Percentiles rank a stretch among this genome's conserved stretches.
phyloP scores from a whole-genome alignment of 2,329 filamentous ascomycete genomes.

The Fusarium bactridioides region DNA sequence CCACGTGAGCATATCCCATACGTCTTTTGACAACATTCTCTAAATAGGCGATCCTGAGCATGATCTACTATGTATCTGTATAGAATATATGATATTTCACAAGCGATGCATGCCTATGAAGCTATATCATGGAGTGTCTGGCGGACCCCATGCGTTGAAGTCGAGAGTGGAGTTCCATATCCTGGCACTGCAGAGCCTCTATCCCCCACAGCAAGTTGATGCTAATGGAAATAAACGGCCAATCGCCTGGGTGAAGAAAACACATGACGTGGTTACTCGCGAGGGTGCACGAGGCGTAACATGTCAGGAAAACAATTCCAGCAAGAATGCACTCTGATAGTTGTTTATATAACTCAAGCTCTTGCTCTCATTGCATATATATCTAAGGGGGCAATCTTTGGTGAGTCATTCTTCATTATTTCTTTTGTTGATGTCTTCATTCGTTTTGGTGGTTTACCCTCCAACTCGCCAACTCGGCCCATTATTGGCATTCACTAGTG shows the following conservation, averaged over 20 bases:
- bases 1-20: constrained; percentile 10
- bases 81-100: background rate
- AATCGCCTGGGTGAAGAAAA: background rate
- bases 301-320: constrained; percentile 10
- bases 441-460: background rate
- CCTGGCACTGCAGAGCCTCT: background rate
- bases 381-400: background rate
- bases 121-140: background rate
- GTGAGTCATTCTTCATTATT: background rate
- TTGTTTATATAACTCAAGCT: background rate
- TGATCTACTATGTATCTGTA: background rate
- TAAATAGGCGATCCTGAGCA: background rate
- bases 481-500: background rate
- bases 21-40: background rate
- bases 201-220: background rate
- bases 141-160: background rate
- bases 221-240: background rate
- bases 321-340: background rate
- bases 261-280: constrained; percentile 27
- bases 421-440: background rate
- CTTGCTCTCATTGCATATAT: fast-evolving
- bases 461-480: background rate
- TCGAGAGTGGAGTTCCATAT: background rate
- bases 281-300: constrained; percentile 20
- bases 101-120: background rate